Evolutionary conservation across 2,329 filamentous ascomycete species (phyloP), one percentile per base, ranked within the genome.

Genomic region (Pseudogymnoascus pannorum): DNA sequence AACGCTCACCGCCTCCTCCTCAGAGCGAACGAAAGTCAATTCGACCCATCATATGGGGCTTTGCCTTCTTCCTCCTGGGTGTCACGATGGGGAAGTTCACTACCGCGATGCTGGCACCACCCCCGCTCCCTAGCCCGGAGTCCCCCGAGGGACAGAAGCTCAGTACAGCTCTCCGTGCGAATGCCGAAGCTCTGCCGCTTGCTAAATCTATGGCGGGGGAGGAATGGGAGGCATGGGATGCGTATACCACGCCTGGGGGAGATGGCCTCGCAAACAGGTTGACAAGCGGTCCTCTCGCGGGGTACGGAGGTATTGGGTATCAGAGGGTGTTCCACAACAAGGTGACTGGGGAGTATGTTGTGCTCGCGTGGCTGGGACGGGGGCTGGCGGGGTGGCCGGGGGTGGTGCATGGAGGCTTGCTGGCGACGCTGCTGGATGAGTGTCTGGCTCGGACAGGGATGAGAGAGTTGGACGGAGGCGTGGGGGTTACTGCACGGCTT

Each of bases 351-450:
- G 82, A 84, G 67, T 72, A 85, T 33, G 75, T 87, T 9, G 81
- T 79, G 58, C 78, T 92, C n/a, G 76, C 92, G 4, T 88, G 80
- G 77, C 79, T 92, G 60, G 89, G 89, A 5, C 72, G 77, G n/a
- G 82, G 78, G 1, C 70, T 87, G 18, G 77, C 80, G 57, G 88
- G 89, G 3, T 92, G 87, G 87, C 88, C 88, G 1, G 81, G 82
- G 11, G 78, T 89, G 40, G 84, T 85, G 59, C 89, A 93, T 74
- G 89, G 89, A 61, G 89, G 89, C 12, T 78, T 81, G 5, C 78
- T 89, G 57, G 87, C 86, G 6, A 91, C 86, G 0, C 72, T 89
- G 3, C 74, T 92, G 36, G 83, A 89, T 71, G 89, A 92, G 75
- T 82, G 80, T 59, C 77, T 90, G 64, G 84, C 85, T n/a, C 78